Percentiles rank a stretch among this genome's conserved stretches.
These are phyloP conservation scores for Austroboletus eburneus DNA, from an alignment of 768 basidiomycete species.

Conservation along the genomic window DNA sequence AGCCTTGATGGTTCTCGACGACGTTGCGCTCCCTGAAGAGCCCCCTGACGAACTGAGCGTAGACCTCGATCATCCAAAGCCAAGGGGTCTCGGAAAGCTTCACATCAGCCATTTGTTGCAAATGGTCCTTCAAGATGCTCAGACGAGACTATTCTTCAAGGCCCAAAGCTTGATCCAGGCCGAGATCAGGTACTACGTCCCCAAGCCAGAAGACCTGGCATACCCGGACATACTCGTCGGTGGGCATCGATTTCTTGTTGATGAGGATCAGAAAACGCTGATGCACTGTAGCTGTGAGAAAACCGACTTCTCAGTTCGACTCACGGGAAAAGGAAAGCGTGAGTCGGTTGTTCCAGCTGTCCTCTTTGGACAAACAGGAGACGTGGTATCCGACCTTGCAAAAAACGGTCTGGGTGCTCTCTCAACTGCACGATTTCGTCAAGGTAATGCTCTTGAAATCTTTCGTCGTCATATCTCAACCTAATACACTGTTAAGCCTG, in stretches of 20 bases:
- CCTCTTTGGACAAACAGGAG: slow-evolving; percentile 68
- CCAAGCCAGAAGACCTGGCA: slow-evolving; percentile 73
- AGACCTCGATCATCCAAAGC: slow-evolving; percentile 35
- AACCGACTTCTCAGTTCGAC: slow-evolving; percentile 40
- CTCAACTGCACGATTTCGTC: slow-evolving; percentile 86
- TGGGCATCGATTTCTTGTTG: slow-evolving; percentile 31
- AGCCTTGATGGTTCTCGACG: slow-evolving; percentile 92
- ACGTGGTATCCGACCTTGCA: slow-evolving; percentile 91
- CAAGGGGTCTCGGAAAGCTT: slow-evolving; percentile 50
- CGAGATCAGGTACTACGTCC: slow-evolving; percentile 81
- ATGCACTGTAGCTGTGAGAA: slow-evolving; percentile 40
- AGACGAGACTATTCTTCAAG: slow-evolving; percentile 93
- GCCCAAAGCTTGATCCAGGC: slow-evolving; percentile 88
- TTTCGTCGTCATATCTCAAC: too few species aligned
- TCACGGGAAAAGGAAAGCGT: slow-evolving; percentile 66
- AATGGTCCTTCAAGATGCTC: slow-evolving; percentile 93
- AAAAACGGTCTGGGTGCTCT: slow-evolving; percentile 88
- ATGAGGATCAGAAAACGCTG: neutral
- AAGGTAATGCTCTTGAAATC: slow-evolving; percentile 51
- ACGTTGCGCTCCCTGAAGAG: slow-evolving; percentile 39
- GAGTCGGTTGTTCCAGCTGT: slow-evolving; percentile 64
- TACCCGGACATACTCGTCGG: slow-evolving; percentile 82
- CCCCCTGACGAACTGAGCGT: slow-evolving; percentile 32
- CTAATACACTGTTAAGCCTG: too few species aligned
- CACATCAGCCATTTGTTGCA: slow-evolving; percentile 79